phyloP scores from a whole-genome alignment of 78 protist genomes.

The Polysphondylium violaceum region DNA sequence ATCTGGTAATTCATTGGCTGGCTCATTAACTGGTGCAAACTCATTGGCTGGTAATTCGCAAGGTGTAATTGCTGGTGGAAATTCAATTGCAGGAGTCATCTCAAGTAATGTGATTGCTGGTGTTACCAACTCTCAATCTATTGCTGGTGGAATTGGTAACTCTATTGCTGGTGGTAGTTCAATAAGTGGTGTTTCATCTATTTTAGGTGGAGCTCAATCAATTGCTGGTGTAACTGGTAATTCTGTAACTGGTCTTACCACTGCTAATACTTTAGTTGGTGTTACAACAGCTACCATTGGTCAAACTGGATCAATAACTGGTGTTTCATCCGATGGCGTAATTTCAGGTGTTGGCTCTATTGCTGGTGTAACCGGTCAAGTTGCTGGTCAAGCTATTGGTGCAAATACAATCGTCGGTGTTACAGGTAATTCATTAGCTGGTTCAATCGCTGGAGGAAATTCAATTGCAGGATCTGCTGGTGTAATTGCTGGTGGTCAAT shows the following conservation, averaged over 20 bases:
- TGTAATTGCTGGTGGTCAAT: background rate
- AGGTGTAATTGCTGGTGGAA: background rate
- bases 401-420: too few relatives aligned
- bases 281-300: background rate
- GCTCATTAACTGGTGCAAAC: too few relatives aligned
- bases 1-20: too few relatives aligned
- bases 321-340: too few relatives aligned
- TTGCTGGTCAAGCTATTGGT: too few relatives aligned
- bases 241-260: background rate
- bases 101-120: conserved; percentile 6
- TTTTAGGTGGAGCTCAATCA: background rate
- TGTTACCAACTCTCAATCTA: background rate
- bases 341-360: too few relatives aligned
- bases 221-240: background rate
- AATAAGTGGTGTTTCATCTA: conserved; percentile 3
- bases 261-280: background rate
- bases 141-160: background rate
- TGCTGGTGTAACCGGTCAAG: background rate
- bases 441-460: background rate
- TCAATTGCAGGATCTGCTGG: background rate
- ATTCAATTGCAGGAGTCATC: background rate
- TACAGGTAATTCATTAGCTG: too few relatives aligned
- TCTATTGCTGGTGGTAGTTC: background rate
- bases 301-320: background rate
- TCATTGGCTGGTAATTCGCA: background rate